Base-by-base conservation (phyloP, 352 stramenopile genomes). In the Phytophthora pseudosyringae region DNA sequence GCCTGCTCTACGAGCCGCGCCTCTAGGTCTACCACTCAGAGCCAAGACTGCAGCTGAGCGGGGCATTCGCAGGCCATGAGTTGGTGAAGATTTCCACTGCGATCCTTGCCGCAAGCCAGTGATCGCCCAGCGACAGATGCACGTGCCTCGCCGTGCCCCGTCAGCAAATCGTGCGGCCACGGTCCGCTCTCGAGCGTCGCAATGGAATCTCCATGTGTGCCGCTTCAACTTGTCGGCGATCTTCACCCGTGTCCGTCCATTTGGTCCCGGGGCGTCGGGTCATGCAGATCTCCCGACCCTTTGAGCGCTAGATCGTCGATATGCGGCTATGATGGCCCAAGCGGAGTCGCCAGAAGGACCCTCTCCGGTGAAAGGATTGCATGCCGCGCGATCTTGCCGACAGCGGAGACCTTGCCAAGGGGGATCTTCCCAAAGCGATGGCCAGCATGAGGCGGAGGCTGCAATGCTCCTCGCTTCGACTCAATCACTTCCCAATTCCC, bases 401-500 rank as follows among this genome's bases (percentile, higher is more conserved):
- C 15, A 49, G 26, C 28, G 45, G 54, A 49, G 36, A 35, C 16
- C 38, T 13, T n/a, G 18, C 21, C 21, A 21, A 6, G 11, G 11
- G 5, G 29, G 49, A 56, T 56, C 49, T 45, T 59, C 39, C 16
- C 21, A 35, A 48, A 67, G 50, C 41, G 13, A 39, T 67, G 59
- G 41, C 8, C 38, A 32, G 9, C 26, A 65, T 60, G 59, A 46
- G 39, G 21, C 35, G 41, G 45, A 52, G 28, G 26, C 26, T 21
- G 21, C 21, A 21, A 21, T 21, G 21, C 21, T 21, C 21, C 21
- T 26, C 26, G 12, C 47, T 56, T 35, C 13, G 15, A 16, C 11
- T 40, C 44, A 36, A 44, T 57, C 63, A 71, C 63, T 71, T 71
- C 56, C n/a, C 55, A 60, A 62, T 52, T 61, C 56, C 16, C 55